Base-by-base conservation (phyloP, 805 yeast species). In the Kuraishia hungarica region DNA sequence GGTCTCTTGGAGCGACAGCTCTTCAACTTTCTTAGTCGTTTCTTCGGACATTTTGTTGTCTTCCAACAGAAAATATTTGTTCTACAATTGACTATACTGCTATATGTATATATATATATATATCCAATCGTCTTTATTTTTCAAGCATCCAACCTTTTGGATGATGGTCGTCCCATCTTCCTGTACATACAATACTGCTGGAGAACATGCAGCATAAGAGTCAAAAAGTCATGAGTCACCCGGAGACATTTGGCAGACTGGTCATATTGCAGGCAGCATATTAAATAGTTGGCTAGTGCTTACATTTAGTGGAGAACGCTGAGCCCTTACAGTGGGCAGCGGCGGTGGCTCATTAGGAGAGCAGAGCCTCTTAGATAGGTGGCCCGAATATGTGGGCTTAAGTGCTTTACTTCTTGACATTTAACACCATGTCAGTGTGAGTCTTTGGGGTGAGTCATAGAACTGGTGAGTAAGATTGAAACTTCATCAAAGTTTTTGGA, bases 41-140 rank as follows among this genome's bases (percentile, higher is more conserved):
- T 66, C 69, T 56, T 72, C 62, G 20, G 72, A 68, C 72, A 68
- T 69, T 52, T 51, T 58, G 19, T 20, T 11, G 49, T 20, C n/a
- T 15, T 35, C 29, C 28, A 39, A 22, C 15, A 39, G n/a, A 17
- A 22, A 29, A 22, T 28, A 2, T 20, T 7, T 24, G 21, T 19
- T 19, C 8, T 35, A 15, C n/a, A 35, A 35, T 35, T 6, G 35
- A 28, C 35, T 28, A 11, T 28, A 28, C n/a, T n/a, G n/a, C n/a
- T n/a, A n/a, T n/a, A n/a, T n/a, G 29, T 26, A 26, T 26, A 10
- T 26, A 6, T 26, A 5, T 26, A 26, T 10, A 35, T 4, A 35
- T 4, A 6, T 10, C 43, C 43, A 28, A 6, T 28, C 43, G 43
- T 35, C 43, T 35, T 35, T 35, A 35, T 35, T 35, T 35, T 35